Evolutionary conservation across 2,329 filamentous ascomycete species (phyloP), one percentile per base, ranked within the genome.

Genomic region (Penicillium palitans): DNA sequence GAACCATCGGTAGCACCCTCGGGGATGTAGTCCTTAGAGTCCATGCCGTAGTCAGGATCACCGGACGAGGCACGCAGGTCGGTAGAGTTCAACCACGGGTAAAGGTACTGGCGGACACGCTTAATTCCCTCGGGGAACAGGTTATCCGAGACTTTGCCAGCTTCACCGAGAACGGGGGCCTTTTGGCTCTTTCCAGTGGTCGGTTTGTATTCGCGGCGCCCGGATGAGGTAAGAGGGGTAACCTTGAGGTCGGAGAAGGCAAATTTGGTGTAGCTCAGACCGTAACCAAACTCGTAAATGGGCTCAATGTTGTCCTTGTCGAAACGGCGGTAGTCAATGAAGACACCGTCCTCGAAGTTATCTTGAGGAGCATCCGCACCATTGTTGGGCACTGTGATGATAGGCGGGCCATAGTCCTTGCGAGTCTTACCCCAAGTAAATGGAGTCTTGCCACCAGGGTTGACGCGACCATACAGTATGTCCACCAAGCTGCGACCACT

Each of bases 401-500:
- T 66, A 57, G 84, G 78, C 5, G 80, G 78, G 17, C 84, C 84
- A 61, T 85, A 88, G 51, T 83, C 78, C 50, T 79, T 76, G 27
- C 78, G 79, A 13, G 76, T 76, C 62, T 75, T 75, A 40, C 82
- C 85, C 73, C 85, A 80, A 49, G 85, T 87, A 74, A 88, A 87
- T 15, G 84, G 82, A 7, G 83, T 75, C 75, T 87, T 87, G 65
- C 79, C 85, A 55, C 83, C 82, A 17, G 85, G 85, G 72, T 87
- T 87, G 69, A 84, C 78, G 53, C 79, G 78, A 57, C 90, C 90
- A 72, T 90, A 92, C 8, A 92, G 81, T 24, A 92, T 80, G 68
- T 92, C 89, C 3, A 87, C 86, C 47, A 92, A 83, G 3, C 88
- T 83, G 68, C 91, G 91, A 12, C 90, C 90, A 64, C 84, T 89